Base-by-base conservation (phyloP, 2,329 filamentous ascomycete genomes). In the Neobulgaria alba region DNA sequence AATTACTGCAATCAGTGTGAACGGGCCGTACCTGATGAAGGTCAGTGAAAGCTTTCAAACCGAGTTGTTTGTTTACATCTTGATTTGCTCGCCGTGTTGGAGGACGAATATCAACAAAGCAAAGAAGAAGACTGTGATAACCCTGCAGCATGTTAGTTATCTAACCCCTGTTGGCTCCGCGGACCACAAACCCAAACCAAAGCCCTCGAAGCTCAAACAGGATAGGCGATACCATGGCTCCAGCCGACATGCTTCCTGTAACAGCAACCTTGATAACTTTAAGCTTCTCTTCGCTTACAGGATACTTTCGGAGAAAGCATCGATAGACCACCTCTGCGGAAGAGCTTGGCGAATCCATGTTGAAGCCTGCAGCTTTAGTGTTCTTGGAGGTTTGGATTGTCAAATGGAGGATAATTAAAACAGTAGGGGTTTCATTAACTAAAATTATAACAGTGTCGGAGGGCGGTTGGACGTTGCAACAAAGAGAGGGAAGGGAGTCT, bases 141-240 rank as follows among this genome's bases (percentile, higher is more conserved):
- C n/a, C 23, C 38, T 37, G 12, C 33, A 41, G 19, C 10, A 4
- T 12, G 33, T 36, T 8, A 36, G 31, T 5, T 23, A 31, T 5
- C 20, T 16, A 31, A 18, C 10, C n/a, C 3, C 4, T 2, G 31
- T 12, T 31, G 19, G 5, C 10, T 14, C 29, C 2, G n/a, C 10
- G 16, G 16, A n/a, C 12, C 4, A 36, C 47, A 41, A 29, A 47
- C 48, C 40, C 20, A 14, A 38, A 20, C 41, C 41, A 43, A n/a
- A 33, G 19, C n/a, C 19, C 19, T 9, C 26, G 30, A 29, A 26
- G 30, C 12, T 46, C 42, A 16, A 35, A 36, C 9, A 50, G 39
- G n/a, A 48, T 38, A 4, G 45, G 43, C 5, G 47, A 45, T n/a
- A 41, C 45, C 10, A 39, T 26, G 4, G 45, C 43, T 10, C 42